These are phyloP conservation scores for Vigna unguiculata DNA, from an alignment of 306 rosid species.

Conservation along the genomic window DNA sequence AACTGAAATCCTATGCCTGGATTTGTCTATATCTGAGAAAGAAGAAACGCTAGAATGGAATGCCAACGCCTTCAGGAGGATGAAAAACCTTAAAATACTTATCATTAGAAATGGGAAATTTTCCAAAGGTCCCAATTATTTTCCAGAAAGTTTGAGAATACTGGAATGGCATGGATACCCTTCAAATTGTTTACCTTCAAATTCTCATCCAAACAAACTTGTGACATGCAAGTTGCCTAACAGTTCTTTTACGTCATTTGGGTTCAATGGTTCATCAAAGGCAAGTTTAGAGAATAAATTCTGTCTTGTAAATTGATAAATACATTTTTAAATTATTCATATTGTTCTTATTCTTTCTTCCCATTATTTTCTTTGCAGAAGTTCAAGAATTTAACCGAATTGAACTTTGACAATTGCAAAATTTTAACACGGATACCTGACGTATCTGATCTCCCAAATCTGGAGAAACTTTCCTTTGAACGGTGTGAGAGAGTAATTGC, in stretches of 20 bases:
- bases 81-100: not conserved
- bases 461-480: not conserved
- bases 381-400: not conserved
- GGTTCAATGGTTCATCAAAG: not conserved
- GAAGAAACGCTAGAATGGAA: too few relatives aligned
- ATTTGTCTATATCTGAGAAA: too few relatives aligned
- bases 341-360: too few relatives aligned
- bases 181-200: not conserved
- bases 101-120: not conserved
- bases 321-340: too few relatives aligned
- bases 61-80: too few relatives aligned
- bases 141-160: not conserved
- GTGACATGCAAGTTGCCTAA: not conserved
- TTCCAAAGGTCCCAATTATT: not conserved
- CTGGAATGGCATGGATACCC: not conserved
- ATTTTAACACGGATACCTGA: constrained; percentile 10
- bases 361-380: constrained; percentile 5
- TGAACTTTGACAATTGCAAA: not conserved
- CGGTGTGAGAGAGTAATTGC: not conserved
- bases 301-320: not conserved
- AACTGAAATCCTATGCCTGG: too few relatives aligned
- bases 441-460: constrained; percentile 10
- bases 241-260: not conserved
- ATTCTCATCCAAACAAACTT: not conserved
- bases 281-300: not conserved